Evolutionary conservation across 148 eudicot genomes (phyloP), one percentile per base, ranked within the genome.

Genomic region (Fagopyrum tataricum): DNA sequence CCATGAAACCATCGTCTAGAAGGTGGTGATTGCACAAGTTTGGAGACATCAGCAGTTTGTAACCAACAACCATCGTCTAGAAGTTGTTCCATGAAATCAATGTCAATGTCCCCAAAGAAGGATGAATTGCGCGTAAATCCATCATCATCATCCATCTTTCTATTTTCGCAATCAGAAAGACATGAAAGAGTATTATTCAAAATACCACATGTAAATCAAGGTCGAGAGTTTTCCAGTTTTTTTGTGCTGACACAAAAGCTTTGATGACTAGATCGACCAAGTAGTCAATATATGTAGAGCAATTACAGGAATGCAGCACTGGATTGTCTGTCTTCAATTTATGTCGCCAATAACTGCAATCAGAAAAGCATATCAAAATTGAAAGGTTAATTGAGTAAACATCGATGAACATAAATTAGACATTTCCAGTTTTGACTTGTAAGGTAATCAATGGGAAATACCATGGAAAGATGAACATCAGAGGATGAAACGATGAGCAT

Each of bases 21-120:
- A n/a, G n/a, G n/a, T n/a, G n/a, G n/a, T n/a, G n/a, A n/a, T n/a
- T n/a, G n/a, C 82, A 73, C 78, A 52, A 84, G 73, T 67, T 80
- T 74, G 67, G 83, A 84, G 64, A 78, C 89, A 73, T 78, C 81
- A 49, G 89, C 73, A 56, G 91, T 80, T 72, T 86, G 88, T 83
- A 91, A 78, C 98, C 93, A 93, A 75, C 82, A 87, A n/a, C 93
- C 94, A 20, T 86, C 93, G 67, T 81, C 79, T 5, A 88, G 75
- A 53, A 88, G 85, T 67, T 83, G 84, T 67, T 89, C 89, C 83
- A 87, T 82, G 76, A 87, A 77, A 86, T 79, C 86, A 78, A 59
- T 81, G 77, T 86, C 89, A 72, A 86, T 75, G 83, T 79, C 80
- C 51, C 86, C 79, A 77, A 77, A 79, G 73, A 84, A 76, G 61